Base-by-base conservation (phyloP, 148 eudicot species). In the Diospyros lotus region DNA sequence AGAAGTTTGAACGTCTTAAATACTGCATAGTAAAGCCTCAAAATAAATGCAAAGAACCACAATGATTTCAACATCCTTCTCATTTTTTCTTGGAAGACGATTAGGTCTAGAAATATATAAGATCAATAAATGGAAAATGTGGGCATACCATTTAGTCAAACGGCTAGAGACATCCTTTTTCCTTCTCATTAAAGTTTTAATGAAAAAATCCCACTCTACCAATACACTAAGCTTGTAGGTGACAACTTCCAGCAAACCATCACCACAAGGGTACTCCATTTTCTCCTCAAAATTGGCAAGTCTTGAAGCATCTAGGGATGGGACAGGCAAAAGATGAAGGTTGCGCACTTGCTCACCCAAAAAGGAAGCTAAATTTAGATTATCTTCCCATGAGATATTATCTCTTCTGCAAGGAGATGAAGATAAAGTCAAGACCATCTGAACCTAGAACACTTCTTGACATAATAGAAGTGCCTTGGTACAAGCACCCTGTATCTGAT, bases 331-430 rank as follows among this genome's bases (percentile, higher is more conserved):
- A 68, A 73, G 68, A 72, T 90, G 94, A 79, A 94, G 96, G 83
- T 87, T 82, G 59, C 70, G 89, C 66, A 94, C 78, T 80, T 92
- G 90, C 82, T 94, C 84, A 42, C 98, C 97, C 79, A 94, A 60
- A 81, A 94, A 94, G n/a, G 94, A 94, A 83, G 98, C 96, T 75
- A 94, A 83, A 83, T 83, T 84, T 60, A 87, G 79, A 64, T 82
- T 67, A 55, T 89, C 97, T 74, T 89, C 86, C 86, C 77, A 82
- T 54, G 91, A 89, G 53, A 94, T 74, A 44, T 80, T 78, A 79
- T 90, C 89, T 73, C 92, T 84, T 80, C 98, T 94, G 93, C 84
- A 87, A 82, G 59, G 77, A 74, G 66, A 45, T 58, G n/a, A 62
- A 28, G 64, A 53, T 18, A 68, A 50, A 55, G 73, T 78, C 72